phyloP scores from a whole-genome alignment of 768 basidiomycete genomes.

The Artomyces pyxidatus region DNA sequence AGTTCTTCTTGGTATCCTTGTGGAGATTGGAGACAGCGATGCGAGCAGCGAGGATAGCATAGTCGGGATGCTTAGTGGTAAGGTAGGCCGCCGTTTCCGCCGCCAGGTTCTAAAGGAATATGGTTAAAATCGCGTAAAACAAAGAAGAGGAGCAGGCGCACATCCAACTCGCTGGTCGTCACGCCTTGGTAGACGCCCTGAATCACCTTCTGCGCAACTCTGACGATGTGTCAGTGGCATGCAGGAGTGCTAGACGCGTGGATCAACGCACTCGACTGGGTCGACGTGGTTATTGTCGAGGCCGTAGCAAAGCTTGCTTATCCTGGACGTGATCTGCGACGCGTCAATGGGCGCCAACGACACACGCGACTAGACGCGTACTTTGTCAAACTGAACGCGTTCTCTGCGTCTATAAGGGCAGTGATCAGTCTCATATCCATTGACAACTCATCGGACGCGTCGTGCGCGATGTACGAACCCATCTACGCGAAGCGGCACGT shows the following conservation, averaged over 20 bases:
- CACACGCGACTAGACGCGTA: constrained; percentile 24
- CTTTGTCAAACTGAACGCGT: constrained; percentile 91
- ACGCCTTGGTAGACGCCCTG: constrained; percentile 92
- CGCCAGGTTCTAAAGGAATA: constrained; percentile 68
- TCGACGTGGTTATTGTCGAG: constrained; percentile 89
- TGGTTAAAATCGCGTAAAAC: neutral
- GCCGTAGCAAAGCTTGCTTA: constrained; percentile 91
- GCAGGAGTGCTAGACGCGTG: neutral
- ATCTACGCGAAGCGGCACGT: constrained; percentile 27
- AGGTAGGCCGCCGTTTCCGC: constrained; percentile 96
- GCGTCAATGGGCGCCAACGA: neutral
- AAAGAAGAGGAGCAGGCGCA: constrained; percentile 30
- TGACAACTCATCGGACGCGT: constrained; percentile 14
- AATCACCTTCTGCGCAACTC: constrained; percentile 88
- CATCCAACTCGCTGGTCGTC: constrained; percentile 95
- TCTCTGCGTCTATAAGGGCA: constrained; percentile 64
- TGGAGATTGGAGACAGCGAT: constrained; percentile 98
- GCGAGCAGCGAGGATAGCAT: constrained; percentile 95
- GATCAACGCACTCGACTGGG: constrained; percentile 69
- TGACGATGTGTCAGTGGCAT: constrained; percentile 21
- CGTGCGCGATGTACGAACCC: constrained; percentile 34
- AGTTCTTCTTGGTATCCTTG: constrained; percentile 98
- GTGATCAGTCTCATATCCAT: constrained; percentile 10
- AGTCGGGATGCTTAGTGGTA: constrained; percentile 96
- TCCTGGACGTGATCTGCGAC: constrained; percentile 72